These are phyloP conservation scores for Mycena maculata DNA, from an alignment of 768 basidiomycete species.

Conservation along the genomic window DNA sequence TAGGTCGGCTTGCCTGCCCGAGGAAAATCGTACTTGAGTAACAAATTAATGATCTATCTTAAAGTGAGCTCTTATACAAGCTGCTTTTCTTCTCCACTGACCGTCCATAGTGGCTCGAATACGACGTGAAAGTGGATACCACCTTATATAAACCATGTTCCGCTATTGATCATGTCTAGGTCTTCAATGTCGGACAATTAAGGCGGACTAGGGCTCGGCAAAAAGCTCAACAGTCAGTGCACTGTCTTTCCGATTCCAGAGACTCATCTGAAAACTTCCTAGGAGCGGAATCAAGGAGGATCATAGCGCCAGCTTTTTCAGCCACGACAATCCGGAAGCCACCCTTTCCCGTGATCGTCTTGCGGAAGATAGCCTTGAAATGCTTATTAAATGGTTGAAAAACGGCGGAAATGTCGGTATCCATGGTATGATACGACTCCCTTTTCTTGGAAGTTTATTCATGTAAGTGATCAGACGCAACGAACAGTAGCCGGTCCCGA, in stretches of 20 bases:
- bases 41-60: conserved; percentile 96
- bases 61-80: conserved; percentile 65
- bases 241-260: conserved; percentile 4
- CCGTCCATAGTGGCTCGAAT: conserved; percentile 90
- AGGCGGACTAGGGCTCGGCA: conserved; percentile 87
- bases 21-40: conserved; percentile 98
- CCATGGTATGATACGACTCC: conserved; percentile 70
- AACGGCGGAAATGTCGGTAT: conserved; percentile 97
- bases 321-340: conserved; percentile 84
- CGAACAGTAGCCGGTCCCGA: conserved; percentile 86
- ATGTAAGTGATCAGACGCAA: conserved; percentile 75
- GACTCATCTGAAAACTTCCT: conserved; percentile 3
- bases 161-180: conserved; percentile 56
- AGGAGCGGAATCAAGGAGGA: conserved; percentile 90
- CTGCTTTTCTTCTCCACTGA: conserved; percentile 24
- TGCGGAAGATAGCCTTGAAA: conserved; percentile 92
- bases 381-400: conserved; percentile 94
- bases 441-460: conserved; percentile 5
- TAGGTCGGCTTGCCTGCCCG: conserved; percentile 97
- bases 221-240: conserved; percentile 84
- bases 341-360: conserved; percentile 82
- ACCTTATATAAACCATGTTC: neutral
- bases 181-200: conserved; percentile 98
- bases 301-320: conserved; percentile 92
- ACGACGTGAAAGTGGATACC: conserved; percentile 82